Evolutionary conservation across 2,329 filamentous ascomycete species (phyloP), one percentile per base, ranked within the genome.

Genomic region (Coniochaeta ligniaria): DNA sequence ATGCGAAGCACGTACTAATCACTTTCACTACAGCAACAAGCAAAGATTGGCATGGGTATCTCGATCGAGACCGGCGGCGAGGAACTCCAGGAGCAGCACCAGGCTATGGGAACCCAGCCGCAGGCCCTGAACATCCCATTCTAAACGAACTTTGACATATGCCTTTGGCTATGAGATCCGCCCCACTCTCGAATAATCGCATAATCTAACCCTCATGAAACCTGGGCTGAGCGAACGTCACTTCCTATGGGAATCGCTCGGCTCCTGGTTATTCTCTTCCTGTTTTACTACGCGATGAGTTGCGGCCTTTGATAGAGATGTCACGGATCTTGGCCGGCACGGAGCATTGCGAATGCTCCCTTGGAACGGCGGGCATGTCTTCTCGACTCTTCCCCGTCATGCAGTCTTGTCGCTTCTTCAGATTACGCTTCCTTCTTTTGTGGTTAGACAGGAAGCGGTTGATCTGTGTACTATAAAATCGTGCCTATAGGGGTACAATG

Each of bases 1-100:
- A 26, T 22, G 7, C 26, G 14, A 17, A 41, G 16, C 43, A 8
- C 8, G 55, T 54, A 63, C 74, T 76, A 67, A 78, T 66, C 63
- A 22, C 55, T 54, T 12, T 52, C 26, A 12, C 17, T 60, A 59
- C 69, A 99, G 95, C 92, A 95, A 87, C 85, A 90, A 79, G 91
- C 94, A 68, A 98, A 98, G 83, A 85, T 98, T 69, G 95, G 95
- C 68, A 84, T 99, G 65, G 92, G 92, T 63, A 91, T 99, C 69
- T 96, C 93, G 56, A 91, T 96, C 67, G 92, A 96, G 80, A 86
- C 90, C 59, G 87, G 87, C 58, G 84, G 87, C 60, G 92, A 96
- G 74, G 92, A 96, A 74, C 80, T 96, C 67, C 90, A 95, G 82
- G 89, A 93, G 75, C 89, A 92, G 77, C 89, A 92, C 75, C 89